Base-by-base conservation (phyloP, 345 rosid genomes). In the Aurinia saxatilis region DNA sequence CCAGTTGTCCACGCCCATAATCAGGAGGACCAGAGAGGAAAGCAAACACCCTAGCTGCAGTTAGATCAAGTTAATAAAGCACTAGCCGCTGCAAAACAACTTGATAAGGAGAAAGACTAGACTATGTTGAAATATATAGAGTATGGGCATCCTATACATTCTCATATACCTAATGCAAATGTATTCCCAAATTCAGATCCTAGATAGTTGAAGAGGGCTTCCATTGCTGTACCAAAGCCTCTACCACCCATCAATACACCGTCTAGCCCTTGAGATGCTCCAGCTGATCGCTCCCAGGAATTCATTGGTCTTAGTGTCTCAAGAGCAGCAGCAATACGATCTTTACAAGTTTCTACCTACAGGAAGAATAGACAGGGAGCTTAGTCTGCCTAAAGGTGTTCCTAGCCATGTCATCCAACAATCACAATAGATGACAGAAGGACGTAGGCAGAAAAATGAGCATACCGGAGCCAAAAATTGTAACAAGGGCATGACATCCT, bases 21-120 rank as follows among this genome's bases (percentile, higher is more conserved):
- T 95, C 99, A 75, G 99, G 97, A 77, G 96, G 96, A 63, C 99
- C 99, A 63, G 99, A 95, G 38, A 95, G 61, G 74, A 88, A 95
- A 54, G 96, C 85, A 79, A 87, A 95, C 36, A 90, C 89, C 80
- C 97, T 86, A 70, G 96, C 99, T 95, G 93, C 83, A 78, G 25
- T 53, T 31, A 76, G 14, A 56, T 45, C n/a, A 56, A 73, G 70
- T 36, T 60, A 66, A 62, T 60, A 60, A 38, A 63, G 21, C 40
- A 46, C 44, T 61, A 27, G 23, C 14, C 38, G 50, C 44, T 29
- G 18, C 33, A 0, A 54, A 54, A 14, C 14, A 21, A 34, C 35
- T 10, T 7, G 5, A 7, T 54, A 38, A 63, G 66, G 64, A 50
- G 5, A 52, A 12, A 40, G 74, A 63, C 47, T 52, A 10, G 13